Conservation (phyloP, 73 alveolate genomes). For the Diophrys sp. region DNA sequence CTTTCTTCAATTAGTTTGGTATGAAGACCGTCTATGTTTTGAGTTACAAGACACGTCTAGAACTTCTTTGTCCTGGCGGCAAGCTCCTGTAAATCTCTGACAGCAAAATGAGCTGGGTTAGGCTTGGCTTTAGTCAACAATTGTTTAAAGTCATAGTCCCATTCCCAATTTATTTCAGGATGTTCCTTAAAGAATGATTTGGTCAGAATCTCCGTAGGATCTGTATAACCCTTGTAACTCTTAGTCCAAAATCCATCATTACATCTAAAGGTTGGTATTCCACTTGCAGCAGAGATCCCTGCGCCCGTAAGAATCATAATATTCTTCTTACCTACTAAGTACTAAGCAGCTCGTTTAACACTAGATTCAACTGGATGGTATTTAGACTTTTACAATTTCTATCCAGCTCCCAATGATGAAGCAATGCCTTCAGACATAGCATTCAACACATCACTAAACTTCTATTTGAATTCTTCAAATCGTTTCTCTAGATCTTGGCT, state of each 20-base stretch:
- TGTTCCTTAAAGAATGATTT: conserved; percentile 28
- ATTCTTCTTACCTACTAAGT: conserved; percentile 38
- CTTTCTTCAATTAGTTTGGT: conserved; percentile 31
- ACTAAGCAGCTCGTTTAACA: conserved; percentile 35
- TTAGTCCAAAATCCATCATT: conserved; percentile 41
- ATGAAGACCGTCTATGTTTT: conserved; percentile 61
- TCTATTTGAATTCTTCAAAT: conserved; percentile 35
- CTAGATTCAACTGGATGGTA: conserved; percentile 2
- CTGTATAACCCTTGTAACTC: conserved; percentile 25
- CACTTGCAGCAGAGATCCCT: conserved; percentile 77
- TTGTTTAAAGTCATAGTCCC: conserved; percentile 64
- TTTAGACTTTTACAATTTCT: neutral
- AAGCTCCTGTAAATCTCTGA: conserved; percentile 46
- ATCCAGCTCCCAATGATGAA: conserved; percentile 5
- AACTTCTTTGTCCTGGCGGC: conserved; percentile 14
- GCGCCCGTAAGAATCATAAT: conserved; percentile 70
- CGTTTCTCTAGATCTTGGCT: conserved; percentile 4
- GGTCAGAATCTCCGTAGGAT: conserved; percentile 42
- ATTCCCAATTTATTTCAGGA: conserved; percentile 64
- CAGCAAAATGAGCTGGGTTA: conserved; percentile 65
- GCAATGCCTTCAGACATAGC: conserved; percentile 23
- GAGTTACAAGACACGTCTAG: conserved; percentile 40
- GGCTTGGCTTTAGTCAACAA: conserved; percentile 41
- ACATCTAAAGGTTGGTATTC: conserved; percentile 78
- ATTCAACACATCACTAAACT: conserved; percentile 14